phyloP scores from a whole-genome alignment of 768 basidiomycete genomes.

The Asterophora parasitica region DNA sequence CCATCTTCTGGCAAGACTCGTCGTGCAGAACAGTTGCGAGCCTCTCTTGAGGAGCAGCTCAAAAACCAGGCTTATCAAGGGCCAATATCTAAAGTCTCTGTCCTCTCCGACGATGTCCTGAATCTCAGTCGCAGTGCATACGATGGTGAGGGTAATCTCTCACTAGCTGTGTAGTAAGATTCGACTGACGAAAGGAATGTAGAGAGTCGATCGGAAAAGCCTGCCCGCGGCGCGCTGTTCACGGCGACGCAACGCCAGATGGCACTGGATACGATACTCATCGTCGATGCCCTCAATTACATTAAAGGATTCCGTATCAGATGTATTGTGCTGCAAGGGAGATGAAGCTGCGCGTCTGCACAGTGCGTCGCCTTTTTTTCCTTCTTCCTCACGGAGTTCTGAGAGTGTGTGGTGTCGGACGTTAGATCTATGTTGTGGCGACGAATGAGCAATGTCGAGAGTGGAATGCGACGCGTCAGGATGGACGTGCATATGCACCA shows the following conservation, averaged over 20 bases:
- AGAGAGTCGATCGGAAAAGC: conserved; percentile 85
- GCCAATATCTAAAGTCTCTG: conserved; percentile 35
- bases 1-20: conserved; percentile 84
- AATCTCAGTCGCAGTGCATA: conserved; percentile 63
- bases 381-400: too few relatives aligned
- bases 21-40: conserved; percentile 61
- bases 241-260: conserved; percentile 77
- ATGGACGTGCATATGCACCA: conserved; percentile 48
- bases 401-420: conserved; percentile 9
- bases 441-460: conserved; percentile 69
- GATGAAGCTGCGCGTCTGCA: conserved; percentile 77
- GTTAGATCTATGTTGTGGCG: conserved; percentile 71
- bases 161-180: neutral
- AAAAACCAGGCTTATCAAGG: conserved; percentile 47
- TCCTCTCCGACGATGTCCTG: conserved; percentile 74
- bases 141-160: conserved; percentile 48
- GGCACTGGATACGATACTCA: conserved; percentile 68
- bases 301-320: conserved; percentile 99
- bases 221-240: conserved; percentile 79
- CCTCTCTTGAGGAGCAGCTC: conserved; percentile 51
- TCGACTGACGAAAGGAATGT: conserved; percentile 3
- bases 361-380: conserved; percentile 46
- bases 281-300: conserved; percentile 91
- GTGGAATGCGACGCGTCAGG: conserved; percentile 61
- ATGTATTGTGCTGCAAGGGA: conserved; percentile 96